These are phyloP conservation scores for Lactuca saligna DNA, from an alignment of 129 eudicot species.

Conservation along the genomic window DNA sequence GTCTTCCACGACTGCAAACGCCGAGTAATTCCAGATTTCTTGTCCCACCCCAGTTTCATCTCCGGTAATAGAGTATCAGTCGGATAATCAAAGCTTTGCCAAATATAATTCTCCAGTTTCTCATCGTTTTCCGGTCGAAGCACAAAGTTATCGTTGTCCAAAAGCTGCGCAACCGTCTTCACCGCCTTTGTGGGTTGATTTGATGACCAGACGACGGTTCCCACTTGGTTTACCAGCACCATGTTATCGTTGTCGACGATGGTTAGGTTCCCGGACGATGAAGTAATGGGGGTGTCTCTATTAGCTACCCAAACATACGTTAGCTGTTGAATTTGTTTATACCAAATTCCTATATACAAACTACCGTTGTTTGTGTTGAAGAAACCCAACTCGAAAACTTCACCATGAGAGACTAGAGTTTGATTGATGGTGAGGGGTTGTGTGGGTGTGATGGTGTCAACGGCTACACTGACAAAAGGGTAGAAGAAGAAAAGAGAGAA, in stretches of 20 bases:
- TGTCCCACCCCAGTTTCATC: conserved; percentile 57
- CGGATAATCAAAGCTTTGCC: conserved; percentile 61
- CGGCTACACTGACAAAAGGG: conserved; percentile 21
- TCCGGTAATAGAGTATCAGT: conserved; percentile 62
- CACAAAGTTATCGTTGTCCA: conserved; percentile 56
- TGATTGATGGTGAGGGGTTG: neutral
- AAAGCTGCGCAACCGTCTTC: conserved; percentile 39
- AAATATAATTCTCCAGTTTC: conserved; percentile 35
- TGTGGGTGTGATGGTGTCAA: conserved; percentile 11
- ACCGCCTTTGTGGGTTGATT: conserved; percentile 14
- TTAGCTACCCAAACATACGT: conserved; percentile 58
- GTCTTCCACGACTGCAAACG: conserved; percentile 43
- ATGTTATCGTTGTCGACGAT: conserved; percentile 37
- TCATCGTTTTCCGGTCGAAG: conserved; percentile 31
- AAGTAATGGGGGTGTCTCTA: conserved; percentile 42
- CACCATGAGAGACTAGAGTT: neutral
- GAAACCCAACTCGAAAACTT: neutral
- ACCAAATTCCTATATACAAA: conserved; percentile 62
- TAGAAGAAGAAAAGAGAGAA: conserved; percentile 15
- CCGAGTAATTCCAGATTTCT: conserved; percentile 36
- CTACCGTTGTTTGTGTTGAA: neutral
- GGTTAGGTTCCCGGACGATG: conserved; percentile 27
- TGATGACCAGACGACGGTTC: conserved; percentile 36
- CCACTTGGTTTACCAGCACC: conserved; percentile 7
- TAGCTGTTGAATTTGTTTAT: conserved; percentile 22